A percentile compares a stretch with the other conserved stretches of the same genome.
phyloP scores from a whole-genome alignment of 257 asterid species.

The Solanum lignicaule region DNA sequence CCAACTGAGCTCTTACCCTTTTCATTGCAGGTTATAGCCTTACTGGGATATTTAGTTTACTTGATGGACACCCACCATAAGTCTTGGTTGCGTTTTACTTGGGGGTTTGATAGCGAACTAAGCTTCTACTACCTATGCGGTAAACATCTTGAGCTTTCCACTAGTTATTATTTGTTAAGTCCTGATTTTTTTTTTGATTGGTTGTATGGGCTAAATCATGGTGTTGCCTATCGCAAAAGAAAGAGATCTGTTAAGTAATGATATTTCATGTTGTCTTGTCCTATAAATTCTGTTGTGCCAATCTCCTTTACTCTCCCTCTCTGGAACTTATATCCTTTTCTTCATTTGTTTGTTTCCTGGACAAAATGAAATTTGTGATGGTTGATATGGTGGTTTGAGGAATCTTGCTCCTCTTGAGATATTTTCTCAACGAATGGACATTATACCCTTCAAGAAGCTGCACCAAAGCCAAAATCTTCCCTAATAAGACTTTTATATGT shows the following conservation, averaged over 20 bases:
- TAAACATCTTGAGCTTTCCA: constrained; percentile 21
- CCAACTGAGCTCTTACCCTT: constrained; percentile 2
- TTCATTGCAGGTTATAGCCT: constrained; percentile 55
- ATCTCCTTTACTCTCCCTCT: neutral
- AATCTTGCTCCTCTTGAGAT: neutral
- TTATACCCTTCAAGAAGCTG: neutral
- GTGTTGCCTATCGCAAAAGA: neutral
- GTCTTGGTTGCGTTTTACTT: constrained; percentile 65
- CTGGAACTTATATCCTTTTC: neutral
- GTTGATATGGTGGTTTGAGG: neutral
- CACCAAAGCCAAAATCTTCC: neutral
- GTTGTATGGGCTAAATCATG: neutral
- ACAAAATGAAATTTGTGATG: neutral
- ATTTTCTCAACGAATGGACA: neutral
- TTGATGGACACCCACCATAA: constrained; percentile 56
- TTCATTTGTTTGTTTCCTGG: neutral
- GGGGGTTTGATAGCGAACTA: constrained; percentile 70
- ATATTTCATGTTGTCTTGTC: neutral
- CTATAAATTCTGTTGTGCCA: neutral
- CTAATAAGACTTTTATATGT: neutral
- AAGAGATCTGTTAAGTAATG: neutral
- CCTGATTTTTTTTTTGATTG: neutral
- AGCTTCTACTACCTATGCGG: constrained; percentile 93
- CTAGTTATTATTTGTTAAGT: neutral
- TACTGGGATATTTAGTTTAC: constrained; percentile 59